A percentile compares a stretch with the other conserved stretches of the same genome.
Conservation (phyloP, 2,329 filamentous ascomycete species). For the Trichoderma sp. region DNA sequence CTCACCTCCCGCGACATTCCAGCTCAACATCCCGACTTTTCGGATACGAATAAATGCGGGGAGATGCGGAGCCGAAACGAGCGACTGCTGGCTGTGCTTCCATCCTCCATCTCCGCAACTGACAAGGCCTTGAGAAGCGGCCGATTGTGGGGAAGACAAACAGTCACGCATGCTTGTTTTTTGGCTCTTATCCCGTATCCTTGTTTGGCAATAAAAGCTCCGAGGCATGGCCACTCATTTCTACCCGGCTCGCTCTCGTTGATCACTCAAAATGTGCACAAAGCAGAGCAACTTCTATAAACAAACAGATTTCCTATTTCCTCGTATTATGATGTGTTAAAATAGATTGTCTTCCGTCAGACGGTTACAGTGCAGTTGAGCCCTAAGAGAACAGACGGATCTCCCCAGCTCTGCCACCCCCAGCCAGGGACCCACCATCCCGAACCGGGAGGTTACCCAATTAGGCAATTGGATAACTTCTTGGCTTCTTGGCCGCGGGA, state of each 20-base stretch:
- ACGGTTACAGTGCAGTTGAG: constrained; percentile 14
- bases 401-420: neutral
- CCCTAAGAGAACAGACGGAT: neutral
- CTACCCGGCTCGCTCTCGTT: neutral
- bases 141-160: constrained; percentile 21
- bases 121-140: constrained; percentile 3
- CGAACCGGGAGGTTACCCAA: constrained; percentile 3
- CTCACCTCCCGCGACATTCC: neutral
- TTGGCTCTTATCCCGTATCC: neutral
- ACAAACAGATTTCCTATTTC: neutral
- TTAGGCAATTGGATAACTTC: constrained; percentile 24
- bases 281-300: neutral
- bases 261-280: too few species aligned
- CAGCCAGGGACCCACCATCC: constrained; percentile 7
- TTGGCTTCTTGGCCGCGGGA: neutral
- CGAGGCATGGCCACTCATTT: neutral
- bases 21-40: constrained; percentile 8
- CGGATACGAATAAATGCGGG: constrained; percentile 19
- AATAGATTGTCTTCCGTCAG: neutral
- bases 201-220: neutral
- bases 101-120: constrained; percentile 6
- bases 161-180: constrained; percentile 16
- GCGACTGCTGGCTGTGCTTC: constrained; percentile 2
- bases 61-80: constrained; percentile 25
- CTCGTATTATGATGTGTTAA: neutral